Base-by-base conservation (phyloP, 2,329 filamentous ascomycete species). In the Penicillium vulpinum region DNA sequence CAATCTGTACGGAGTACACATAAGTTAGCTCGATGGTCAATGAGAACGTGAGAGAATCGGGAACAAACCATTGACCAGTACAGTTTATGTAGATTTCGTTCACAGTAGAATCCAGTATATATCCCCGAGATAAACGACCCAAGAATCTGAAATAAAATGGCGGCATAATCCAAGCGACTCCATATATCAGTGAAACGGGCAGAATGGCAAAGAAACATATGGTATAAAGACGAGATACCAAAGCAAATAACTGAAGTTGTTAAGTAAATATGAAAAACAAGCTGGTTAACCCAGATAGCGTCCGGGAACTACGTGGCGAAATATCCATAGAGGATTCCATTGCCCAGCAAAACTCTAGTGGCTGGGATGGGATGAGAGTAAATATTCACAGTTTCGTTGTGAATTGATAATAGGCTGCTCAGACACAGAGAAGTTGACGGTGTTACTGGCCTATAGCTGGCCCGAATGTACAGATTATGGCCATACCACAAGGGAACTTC, bases 1-100 rank as follows among this genome's bases (percentile, higher is more conserved):
- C 44, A 28, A 77, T 74, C 70, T 71, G 44, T 2, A 21, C 13
- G 2, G 3, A 0, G 16, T 10, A 26, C n/a, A n/a, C n/a, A n/a
- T n/a, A 24, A 8, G 35, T 31, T 35, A 33, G 43, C 26, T 11
- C 3, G 2, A 15, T 31, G n/a, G 5, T 2, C 4, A 16, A 1
- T 2, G 16, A 26, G 15, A 4, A 13, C n/a, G 29, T n/a, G 2
- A 5, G 7, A 16, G 6, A 15, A 59, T 4, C 21, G 18, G 2
- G 8, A 31, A 62, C 67, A 29, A 36, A 72, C 73, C 65, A 77
- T 72, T 24, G 57, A 58, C 75, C 74, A 78, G 56, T 74, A 73
- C 2, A 65, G 46, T 7, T 54, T 60, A 40, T 67, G 65, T 8
- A 73, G 54, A 5, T 43, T 10, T 2, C 68, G 67, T 29, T 70